Conservation (phyloP, 1,284 basidiomycete genomes). For the Ustilago xerochloae region DNA sequence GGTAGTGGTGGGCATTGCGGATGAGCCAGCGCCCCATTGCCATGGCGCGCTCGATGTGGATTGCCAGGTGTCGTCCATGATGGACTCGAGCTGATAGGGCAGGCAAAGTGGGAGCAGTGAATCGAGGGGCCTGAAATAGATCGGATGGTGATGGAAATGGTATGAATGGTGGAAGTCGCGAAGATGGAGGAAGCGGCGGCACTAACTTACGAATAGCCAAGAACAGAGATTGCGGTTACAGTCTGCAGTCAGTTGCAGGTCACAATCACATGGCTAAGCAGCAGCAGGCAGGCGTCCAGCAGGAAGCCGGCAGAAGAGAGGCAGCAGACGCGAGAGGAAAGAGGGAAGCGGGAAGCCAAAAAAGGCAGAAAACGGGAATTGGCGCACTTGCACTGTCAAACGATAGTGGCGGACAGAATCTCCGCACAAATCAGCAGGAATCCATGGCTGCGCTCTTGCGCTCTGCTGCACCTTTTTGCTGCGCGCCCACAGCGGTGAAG, state of each 20-base stretch:
- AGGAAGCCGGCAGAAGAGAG: too few relatives aligned
- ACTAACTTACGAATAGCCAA: too few relatives aligned
- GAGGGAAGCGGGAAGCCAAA: too few relatives aligned
- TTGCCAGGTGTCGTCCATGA: background rate
- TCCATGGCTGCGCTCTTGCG: background rate
- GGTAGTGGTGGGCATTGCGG: background rate
- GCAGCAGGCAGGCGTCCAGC: too few relatives aligned
- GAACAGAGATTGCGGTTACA: too few relatives aligned
- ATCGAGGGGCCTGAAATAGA: background rate
- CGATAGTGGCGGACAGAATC: too few relatives aligned
- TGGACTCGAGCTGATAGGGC: background rate
- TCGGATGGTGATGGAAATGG: background rate
- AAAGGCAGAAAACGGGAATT: too few relatives aligned
- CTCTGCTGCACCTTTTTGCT: background rate
- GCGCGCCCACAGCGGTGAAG: conserved; percentile 1
- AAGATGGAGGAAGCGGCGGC: background rate
- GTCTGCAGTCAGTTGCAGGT: too few relatives aligned
- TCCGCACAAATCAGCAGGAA: background rate
- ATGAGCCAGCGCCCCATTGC: background rate
- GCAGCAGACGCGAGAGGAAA: too few relatives aligned
- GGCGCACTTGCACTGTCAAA: too few relatives aligned
- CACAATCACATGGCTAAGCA: too few relatives aligned
- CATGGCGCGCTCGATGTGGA: too few relatives aligned
- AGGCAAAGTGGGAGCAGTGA: background rate
- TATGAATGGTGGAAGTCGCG: background rate